Base-by-base conservation (phyloP, 2,329 filamentous ascomycete genomes). In the Pseudogymnoascus sp. region DNA sequence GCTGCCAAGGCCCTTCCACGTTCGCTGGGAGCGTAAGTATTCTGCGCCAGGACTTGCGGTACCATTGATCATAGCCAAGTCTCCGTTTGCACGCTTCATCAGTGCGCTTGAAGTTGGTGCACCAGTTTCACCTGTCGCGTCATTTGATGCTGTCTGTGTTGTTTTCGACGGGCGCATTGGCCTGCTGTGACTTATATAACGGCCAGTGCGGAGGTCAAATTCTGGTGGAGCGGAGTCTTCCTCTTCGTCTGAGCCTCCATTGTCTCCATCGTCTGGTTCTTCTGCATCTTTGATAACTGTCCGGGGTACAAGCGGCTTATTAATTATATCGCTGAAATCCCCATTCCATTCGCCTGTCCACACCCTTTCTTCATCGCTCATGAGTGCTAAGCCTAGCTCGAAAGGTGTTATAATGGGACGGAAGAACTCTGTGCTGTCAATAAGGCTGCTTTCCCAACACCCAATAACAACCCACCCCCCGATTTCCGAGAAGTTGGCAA, bases 391-490 rank as follows among this genome's bases (percentile, higher is more conserved):
- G 60, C 86, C 86, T 61, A 97, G 78, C 79, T 99, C 94, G 72
- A 95, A 97, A 0, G 93, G 93, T n/a, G 94, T 99, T 40, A 97
- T 86, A 8, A 97, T 87, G 0, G 92, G 92, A 68, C 86, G 84
- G 82, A 87, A 97, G 71, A 96, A 96, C 5, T 89, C 89, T 63
- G 89, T 88, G 66, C 92, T 91, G 69, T 97, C 93, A 4, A 99
- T 84, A 59, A 97, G 77, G 64, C 89, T 91, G 73, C 92, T 96
- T 76, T 99, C 94, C 94, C 94, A 99, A 75, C 94, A 99, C 2
- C 94, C 93, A 8, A 99, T 90, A 0, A 97, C 92, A 0, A 97
- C 92, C 94, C 94, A 99, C 13, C 92, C 93, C 45, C 92, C 93
- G 4, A 99, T 85, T 74, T 99, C 94, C 63, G 88, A 85, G 76